A percentile compares a stretch with the other conserved stretches of the same genome.
These are phyloP conservation scores for Dipteronia sinensis DNA, from an alignment of 345 rosid species.

Conservation along the genomic window DNA sequence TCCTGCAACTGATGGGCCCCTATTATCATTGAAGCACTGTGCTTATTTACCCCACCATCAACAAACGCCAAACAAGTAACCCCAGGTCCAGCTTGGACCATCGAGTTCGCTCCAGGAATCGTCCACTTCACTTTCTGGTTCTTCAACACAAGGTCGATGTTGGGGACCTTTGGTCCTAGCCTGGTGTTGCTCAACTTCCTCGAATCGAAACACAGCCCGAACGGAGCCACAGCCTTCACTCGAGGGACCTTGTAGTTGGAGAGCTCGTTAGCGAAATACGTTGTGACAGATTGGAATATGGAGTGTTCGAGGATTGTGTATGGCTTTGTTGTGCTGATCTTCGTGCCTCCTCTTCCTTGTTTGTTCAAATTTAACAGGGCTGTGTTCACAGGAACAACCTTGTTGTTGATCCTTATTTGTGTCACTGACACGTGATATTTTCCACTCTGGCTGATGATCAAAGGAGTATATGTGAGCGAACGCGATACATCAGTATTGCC, in stretches of 20 bases:
- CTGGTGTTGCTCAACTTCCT: background rate
- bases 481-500: constrained; percentile 13
- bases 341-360: constrained; percentile 25
- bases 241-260: background rate
- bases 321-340: constrained; percentile 32
- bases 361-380: background rate
- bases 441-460: constrained; percentile 28
- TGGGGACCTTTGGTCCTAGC: constrained; percentile 25
- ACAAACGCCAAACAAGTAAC: constrained; percentile 35
- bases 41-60: constrained; percentile 26
- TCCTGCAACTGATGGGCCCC: constrained; percentile 42
- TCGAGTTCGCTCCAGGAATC: constrained; percentile 30
- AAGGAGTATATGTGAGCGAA: constrained; percentile 25
- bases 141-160: constrained; percentile 30
- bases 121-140: constrained; percentile 24
- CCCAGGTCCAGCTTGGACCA: constrained; percentile 29
- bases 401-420: constrained; percentile 23
- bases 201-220: constrained; percentile 22
- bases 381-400: constrained; percentile 16
- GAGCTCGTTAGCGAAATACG: constrained; percentile 21
- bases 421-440: constrained; percentile 28
- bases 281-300: constrained; percentile 22
- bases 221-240: constrained; percentile 18
- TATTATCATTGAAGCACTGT: constrained; percentile 24
- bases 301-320: constrained; percentile 31